Conservation (phyloP, 2,329 filamentous ascomycete genomes). For the Trichoderma oligosporum region DNA sequence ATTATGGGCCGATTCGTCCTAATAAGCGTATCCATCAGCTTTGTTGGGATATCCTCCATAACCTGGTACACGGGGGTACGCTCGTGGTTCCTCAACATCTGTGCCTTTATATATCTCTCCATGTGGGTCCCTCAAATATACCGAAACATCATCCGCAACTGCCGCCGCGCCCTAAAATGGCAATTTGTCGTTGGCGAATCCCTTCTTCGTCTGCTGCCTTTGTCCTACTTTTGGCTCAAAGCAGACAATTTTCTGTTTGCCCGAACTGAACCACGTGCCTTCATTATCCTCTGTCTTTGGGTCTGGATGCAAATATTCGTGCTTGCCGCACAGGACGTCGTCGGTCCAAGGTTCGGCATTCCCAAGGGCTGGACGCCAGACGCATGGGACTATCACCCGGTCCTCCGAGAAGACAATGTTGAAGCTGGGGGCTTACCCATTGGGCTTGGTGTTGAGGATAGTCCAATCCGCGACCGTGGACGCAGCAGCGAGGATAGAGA, state of each 20-base stretch:
- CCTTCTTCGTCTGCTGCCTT: constrained; percentile 69
- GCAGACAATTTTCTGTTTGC: constrained; percentile 78
- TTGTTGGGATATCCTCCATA: constrained; percentile 56
- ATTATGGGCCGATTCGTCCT: constrained; percentile 57
- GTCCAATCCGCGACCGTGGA: constrained; percentile 27
- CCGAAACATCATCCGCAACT: constrained; percentile 86
- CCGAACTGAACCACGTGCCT: constrained; percentile 61
- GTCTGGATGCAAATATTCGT: constrained; percentile 80
- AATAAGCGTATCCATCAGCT: constrained; percentile 51
- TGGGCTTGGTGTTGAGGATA: constrained; percentile 50
- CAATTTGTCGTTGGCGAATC: constrained; percentile 85
- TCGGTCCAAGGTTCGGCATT: constrained; percentile 85
- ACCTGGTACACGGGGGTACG: constrained; percentile 58
- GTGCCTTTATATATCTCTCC: constrained; percentile 76
- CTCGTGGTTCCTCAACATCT: constrained; percentile 55
- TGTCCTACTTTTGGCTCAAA: constrained; percentile 80
- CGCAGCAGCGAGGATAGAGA: constrained; percentile 35
- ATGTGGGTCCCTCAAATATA: constrained; percentile 91
- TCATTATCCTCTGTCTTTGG: constrained; percentile 64
- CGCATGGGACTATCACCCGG: constrained; percentile 92
- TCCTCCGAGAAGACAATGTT: constrained; percentile 76
- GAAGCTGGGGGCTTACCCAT: constrained; percentile 79
- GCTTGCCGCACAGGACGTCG: constrained; percentile 74
- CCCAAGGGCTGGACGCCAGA: constrained; percentile 64
- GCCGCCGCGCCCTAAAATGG: constrained; percentile 86